phyloP scores from a whole-genome alignment of 169 alveolate species.

The Eimeria zaria region DNA sequence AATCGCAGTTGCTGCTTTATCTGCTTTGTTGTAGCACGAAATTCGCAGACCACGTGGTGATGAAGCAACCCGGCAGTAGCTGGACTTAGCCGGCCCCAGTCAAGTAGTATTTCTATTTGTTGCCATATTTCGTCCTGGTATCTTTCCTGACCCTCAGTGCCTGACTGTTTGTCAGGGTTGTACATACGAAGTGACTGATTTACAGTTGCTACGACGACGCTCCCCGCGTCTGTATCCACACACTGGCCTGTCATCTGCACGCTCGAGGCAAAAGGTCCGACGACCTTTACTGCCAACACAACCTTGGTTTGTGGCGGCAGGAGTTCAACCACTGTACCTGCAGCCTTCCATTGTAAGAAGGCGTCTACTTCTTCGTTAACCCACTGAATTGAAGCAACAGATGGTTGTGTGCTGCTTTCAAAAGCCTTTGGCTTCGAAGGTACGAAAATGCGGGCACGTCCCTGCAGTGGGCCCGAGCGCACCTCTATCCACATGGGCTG shows the following conservation, averaged over 20 bases:
- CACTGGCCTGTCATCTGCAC: conserved; percentile 49
- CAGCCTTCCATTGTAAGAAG: conserved; percentile 22
- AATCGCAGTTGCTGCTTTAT: conserved; percentile 3
- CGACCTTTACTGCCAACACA: not conserved
- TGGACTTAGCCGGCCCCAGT: conserved; percentile 44
- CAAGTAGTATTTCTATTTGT: conserved; percentile 11
- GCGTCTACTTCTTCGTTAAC: not conserved
- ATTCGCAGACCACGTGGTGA: conserved; percentile 74
- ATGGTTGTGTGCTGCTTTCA: not conserved
- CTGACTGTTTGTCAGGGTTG: not conserved
- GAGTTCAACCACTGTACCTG: conserved; percentile 19
- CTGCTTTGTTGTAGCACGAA: not conserved
- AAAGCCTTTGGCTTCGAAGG: not conserved
- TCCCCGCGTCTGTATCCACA: conserved; percentile 62
- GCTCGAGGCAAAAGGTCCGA: not conserved
- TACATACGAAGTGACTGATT: not conserved
- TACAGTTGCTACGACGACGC: not conserved
- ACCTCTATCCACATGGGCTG: conserved; percentile 24
- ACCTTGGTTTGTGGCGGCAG: conserved; percentile 58
- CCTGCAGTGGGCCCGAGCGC: conserved; percentile 33
- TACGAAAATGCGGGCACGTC: not conserved
- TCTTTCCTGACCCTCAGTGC: not conserved
- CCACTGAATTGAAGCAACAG: conserved; percentile 8
- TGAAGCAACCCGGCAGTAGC: conserved; percentile 51
- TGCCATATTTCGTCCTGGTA: not conserved